phyloP scores from a whole-genome alignment of 805 yeast species.

The Kregervanrija pseudodelftensis region DNA sequence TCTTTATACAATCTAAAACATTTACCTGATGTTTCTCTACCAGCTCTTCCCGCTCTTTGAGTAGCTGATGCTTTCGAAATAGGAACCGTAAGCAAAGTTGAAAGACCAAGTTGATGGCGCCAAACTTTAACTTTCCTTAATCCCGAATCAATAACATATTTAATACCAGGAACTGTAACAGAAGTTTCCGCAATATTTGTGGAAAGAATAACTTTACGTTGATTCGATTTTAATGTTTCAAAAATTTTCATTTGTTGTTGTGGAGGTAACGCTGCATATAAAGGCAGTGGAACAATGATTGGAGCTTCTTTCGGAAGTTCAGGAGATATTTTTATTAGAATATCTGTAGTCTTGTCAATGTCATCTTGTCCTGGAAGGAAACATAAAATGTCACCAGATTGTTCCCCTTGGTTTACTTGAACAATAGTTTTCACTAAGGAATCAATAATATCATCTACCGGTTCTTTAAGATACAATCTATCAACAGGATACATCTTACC shows the following conservation, averaged over 20 bases:
- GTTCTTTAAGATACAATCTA: conserved; percentile 52
- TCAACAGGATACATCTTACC: conserved; percentile 87
- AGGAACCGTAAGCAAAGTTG: conserved; percentile 88
- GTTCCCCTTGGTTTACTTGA: conserved; percentile 75
- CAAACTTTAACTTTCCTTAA: conserved; percentile 89
- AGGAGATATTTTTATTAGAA: conserved; percentile 55
- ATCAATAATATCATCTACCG: conserved; percentile 81
- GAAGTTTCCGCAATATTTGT: conserved; percentile 98
- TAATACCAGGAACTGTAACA: conserved; percentile 89
- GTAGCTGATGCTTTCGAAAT: conserved; percentile 91
- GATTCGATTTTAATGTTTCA: conserved; percentile 49
- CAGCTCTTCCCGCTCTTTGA: conserved; percentile 98
- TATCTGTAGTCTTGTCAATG: conserved; percentile 73
- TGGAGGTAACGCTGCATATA: conserved; percentile 92
- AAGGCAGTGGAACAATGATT: conserved; percentile 64
- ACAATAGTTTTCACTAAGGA: conserved; percentile 64
- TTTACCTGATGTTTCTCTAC: conserved; percentile 92
- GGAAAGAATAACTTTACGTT: conserved; percentile 81
- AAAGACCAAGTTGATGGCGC: conserved; percentile 87
- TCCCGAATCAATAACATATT: conserved; percentile 90
- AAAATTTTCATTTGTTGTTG: conserved; percentile 78
- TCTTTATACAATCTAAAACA: conserved; percentile 82
- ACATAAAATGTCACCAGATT: conserved; percentile 83
- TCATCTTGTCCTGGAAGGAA: conserved; percentile 97
- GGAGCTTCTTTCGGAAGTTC: conserved; percentile 72